Percentiles rank a stretch among this genome's conserved stretches.
Conservation (phyloP, 2,329 filamentous ascomycete genomes). For the Diaporthe destruens region DNA sequence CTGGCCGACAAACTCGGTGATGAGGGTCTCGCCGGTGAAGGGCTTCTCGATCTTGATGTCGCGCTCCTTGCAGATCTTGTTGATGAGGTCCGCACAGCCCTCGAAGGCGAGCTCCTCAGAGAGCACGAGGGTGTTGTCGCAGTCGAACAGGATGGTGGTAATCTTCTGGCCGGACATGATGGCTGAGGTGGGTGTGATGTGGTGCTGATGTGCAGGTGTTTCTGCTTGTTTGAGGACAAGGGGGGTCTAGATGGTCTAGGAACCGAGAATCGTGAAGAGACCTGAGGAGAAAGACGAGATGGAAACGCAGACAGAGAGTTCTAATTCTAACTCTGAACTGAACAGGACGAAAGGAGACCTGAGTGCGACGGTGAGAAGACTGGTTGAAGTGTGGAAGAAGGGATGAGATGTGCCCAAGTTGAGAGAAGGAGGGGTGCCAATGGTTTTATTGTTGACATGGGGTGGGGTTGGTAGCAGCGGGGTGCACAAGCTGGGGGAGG, state of each 20-base stretch:
- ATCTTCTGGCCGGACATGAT: constrained; percentile 59
- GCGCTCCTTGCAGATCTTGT: constrained; percentile 79
- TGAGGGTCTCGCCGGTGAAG: constrained; percentile 84
- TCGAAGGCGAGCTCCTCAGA: constrained; percentile 93
- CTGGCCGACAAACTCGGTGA: constrained; percentile 90
- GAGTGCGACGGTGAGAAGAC: neutral
- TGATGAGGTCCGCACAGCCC: constrained; percentile 89
- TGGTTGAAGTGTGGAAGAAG: neutral
- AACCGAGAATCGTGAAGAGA: neutral
- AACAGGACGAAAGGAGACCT: constrained; percentile 20
- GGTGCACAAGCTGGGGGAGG: constrained; percentile 16
- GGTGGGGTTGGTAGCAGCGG: neutral
- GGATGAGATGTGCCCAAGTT: neutral
- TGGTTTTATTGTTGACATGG: constrained; percentile 21
- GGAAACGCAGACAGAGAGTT: constrained; percentile 28
- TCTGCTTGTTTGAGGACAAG: neutral
- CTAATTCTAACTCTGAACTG: constrained; percentile 32
- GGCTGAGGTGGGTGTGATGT: constrained; percentile 5
- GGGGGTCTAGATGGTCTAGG: constrained; percentile 19
- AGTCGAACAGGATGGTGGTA: constrained; percentile 80
- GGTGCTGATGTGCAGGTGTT: constrained; percentile 1
- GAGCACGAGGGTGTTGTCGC: constrained; percentile 92
- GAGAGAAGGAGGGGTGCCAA: constrained; percentile 26
- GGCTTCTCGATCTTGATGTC: constrained; percentile 67
- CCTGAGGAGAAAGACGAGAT: neutral